phyloP scores from a whole-genome alignment of 768 basidiomycete genomes.

The Auriscalpium microsporum region DNA sequence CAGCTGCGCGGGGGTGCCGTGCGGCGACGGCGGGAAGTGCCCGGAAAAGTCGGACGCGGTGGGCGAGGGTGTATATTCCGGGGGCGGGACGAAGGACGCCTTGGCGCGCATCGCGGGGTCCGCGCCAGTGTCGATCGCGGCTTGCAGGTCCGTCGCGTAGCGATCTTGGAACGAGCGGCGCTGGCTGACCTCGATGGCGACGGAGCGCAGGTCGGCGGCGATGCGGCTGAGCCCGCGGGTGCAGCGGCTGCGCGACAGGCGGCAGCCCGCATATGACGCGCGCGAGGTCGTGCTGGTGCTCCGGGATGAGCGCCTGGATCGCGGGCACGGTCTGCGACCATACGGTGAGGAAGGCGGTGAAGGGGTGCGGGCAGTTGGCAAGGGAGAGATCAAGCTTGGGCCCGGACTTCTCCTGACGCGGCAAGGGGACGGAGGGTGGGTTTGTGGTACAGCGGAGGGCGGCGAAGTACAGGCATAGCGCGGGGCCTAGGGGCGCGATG shows the following conservation, averaged over 20 bases:
- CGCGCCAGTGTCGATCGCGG: conserved; percentile 62
- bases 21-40: conserved; percentile 14
- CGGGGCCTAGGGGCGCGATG: conserved; percentile 44
- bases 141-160: conserved; percentile 68
- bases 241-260: conserved; percentile 32
- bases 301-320: conserved; percentile 55
- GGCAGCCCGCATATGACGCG: conserved; percentile 63
- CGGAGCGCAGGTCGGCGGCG: conserved; percentile 73
- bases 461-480: conserved; percentile 78
- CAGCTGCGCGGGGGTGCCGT: conserved; percentile 17
- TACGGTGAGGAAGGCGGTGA: conserved; percentile 59
- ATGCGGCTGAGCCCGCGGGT: conserved; percentile 45
- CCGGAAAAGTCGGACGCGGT: conserved; percentile 15
- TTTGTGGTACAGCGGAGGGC: conserved; percentile 66
- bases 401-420: conserved; percentile 39
- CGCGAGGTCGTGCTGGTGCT: conserved; percentile 75
- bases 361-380: conserved; percentile 61
- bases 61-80: conserved; percentile 35
- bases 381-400: conserved; percentile 52
- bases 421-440: conserved; percentile 77
- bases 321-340: conserved; percentile 61
- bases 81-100: conserved; percentile 66
- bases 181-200: conserved; percentile 84
- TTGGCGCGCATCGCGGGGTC: conserved; percentile 29
- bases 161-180: conserved; percentile 76